Base-by-base conservation (phyloP, 805 yeast genomes). In the Yamadazyma akitaensis region DNA sequence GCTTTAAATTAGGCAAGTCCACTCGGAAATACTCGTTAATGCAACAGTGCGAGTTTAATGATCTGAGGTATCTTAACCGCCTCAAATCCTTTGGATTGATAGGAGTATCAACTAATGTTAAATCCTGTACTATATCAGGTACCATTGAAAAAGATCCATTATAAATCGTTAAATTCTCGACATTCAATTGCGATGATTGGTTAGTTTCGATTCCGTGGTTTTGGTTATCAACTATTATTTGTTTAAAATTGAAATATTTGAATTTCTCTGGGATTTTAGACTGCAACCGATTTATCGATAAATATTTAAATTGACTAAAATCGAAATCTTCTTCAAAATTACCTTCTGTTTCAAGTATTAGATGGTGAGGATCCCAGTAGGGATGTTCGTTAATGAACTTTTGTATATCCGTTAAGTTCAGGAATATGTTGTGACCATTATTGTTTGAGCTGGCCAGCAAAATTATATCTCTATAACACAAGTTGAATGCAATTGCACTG, bases 271-370 rank as follows among this genome's bases (percentile, higher is more conserved):
- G 36, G 12, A 40, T 30, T 5, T n/a, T 11, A 3, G 30, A 17
- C 14, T n/a, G 19, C 10, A 47, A 43, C 4, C 17, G 26, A 2
- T 43, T 30, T 2, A 47, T 40, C 2, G 43, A 34, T n/a, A 47
- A 24, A 21, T 25, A 43, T 19, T 40, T 47, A 37, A 47, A 47
- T 19, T 43, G 50, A 16, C 8, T 6, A 32, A 40, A 43, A 37
- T 43, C 40, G 14, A 47, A 47, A 2, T 16, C 31, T 10, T 31
- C 24, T 13, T n/a, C 14, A 17, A 40, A 36, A 12, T 37, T 30
- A 9, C 17, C 16, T 32, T 35, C 42, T 2, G 19, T 11, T 5
- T 43, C 47, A 28, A 47, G 33, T n/a, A 32, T 32, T 2, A 47
- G 28, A 12, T 36, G 41, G 19, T 35, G 18, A 12, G 47, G 50